Conservation (phyloP, 306 rosid species). For the Lotus japonicus region DNA sequence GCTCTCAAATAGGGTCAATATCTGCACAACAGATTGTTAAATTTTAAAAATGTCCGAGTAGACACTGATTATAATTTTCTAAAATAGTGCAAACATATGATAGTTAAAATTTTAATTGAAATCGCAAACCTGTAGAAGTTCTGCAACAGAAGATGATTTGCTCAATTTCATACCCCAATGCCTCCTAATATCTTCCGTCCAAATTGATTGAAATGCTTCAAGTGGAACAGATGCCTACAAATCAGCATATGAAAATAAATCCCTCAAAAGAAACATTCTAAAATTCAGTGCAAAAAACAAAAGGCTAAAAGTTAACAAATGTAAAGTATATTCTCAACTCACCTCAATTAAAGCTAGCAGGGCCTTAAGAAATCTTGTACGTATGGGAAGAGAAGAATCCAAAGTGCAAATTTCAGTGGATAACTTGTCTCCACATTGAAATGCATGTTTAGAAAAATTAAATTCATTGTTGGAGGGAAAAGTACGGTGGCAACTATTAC, state of each 20-base stretch:
- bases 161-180: conserved; percentile 71
- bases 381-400: conserved; percentile 66
- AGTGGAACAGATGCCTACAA: conserved; percentile 65
- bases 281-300: background rate
- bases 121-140: conserved; percentile 62
- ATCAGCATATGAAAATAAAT: conserved; percentile 4
- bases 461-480: conserved; percentile 40
- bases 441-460: conserved; percentile 49
- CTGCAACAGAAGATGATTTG: conserved; percentile 57
- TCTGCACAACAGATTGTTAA: conserved; percentile 39
- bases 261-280: background rate
- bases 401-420: conserved; percentile 32
- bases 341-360: conserved; percentile 75
- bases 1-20: conserved; percentile 67
- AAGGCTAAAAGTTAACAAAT: background rate
- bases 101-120: background rate
- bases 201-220: conserved; percentile 67
- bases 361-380: conserved; percentile 67
- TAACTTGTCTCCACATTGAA: conserved; percentile 55
- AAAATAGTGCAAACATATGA: conserved; percentile 2
- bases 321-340: conserved; percentile 19
- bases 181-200: conserved; percentile 63
- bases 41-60: conserved; percentile 16
- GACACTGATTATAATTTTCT: background rate
- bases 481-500: conserved; percentile 67